These are phyloP conservation scores for Cicer pinnatifidum DNA, from an alignment of 306 rosid genomes.

Conservation along the genomic window DNA sequence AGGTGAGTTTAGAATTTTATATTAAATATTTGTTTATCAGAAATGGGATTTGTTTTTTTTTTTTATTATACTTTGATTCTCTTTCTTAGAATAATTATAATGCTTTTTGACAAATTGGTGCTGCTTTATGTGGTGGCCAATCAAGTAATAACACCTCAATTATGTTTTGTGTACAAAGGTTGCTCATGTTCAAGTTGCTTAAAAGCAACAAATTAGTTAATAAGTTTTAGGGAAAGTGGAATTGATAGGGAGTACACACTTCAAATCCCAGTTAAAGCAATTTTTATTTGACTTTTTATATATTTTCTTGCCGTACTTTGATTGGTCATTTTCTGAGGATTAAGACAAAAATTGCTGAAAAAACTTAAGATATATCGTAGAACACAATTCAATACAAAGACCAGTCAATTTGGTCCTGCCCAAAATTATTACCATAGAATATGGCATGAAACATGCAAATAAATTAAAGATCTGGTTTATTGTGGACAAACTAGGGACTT, in stretches of 20 bases:
- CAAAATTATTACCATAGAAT: not conserved
- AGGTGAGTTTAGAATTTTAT: conserved; percentile 57
- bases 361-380: not conserved
- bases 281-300: no score
- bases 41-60: not conserved
- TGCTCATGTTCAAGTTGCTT: conserved; percentile 15
- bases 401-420: conserved; percentile 6
- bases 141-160: conserved; percentile 38
- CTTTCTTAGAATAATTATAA: conserved; percentile 33
- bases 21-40: not conserved
- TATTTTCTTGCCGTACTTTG: no score
- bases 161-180: not conserved
- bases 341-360: no score
- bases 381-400: not conserved
- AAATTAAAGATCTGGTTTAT: conserved; percentile 11
- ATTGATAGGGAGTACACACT: no score
- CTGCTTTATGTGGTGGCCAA: conserved; percentile 45
- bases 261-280: no score
- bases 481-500: conserved; percentile 1
- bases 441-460: not conserved
- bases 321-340: no score
- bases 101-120: conserved; percentile 42
- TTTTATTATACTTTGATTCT: conserved; percentile 32
- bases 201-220: not conserved
- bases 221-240: no score